Base-by-base conservation (phyloP, 352 stramenopile genomes). In the Lagenidium giganteum region DNA sequence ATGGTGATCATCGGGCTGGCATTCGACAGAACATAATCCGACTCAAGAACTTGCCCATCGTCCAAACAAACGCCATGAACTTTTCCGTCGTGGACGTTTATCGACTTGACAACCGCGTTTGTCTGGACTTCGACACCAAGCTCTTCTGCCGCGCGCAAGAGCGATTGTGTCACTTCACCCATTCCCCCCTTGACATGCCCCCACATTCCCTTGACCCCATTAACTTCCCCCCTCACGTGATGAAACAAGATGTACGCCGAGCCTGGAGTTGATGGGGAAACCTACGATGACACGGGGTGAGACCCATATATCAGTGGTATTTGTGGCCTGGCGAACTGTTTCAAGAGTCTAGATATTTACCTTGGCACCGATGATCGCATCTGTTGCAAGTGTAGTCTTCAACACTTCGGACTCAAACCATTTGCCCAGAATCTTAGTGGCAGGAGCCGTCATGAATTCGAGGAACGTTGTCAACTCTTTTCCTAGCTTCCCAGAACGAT, bases 221-320 rank as follows among this genome's bases (percentile, higher is more conserved):
- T 81, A 20, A 85, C 75, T 64, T 95, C 83, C 16, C 83, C 83
- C 83, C 95, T 94, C 14, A 95, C 85, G 43, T 94, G 83, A 27
- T 95, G 83, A 20, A 95, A 78, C 11, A 95, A 53, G 28, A 95
- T 89, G 50, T 95, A 95, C 0, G 74, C 83, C 2, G 78, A 93
- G 27, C 83, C 83, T 32, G 78, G 76, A 16, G 72, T 80, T 14
- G 67, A 87, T 4, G 82, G 80, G 6, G 69, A 83, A 24, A 85
- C 59, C 71, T 84, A 32, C 4, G 31, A 32, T 18, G 41, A 26
- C 1, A n/a, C n/a, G n/a, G n/a, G n/a, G n/a, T n/a, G n/a, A n/a
- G n/a, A n/a, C n/a, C n/a, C n/a, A n/a, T n/a, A n/a, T n/a, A n/a
- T n/a, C n/a, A n/a, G n/a, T n/a, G n/a, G n/a, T n/a, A n/a, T n/a